A percentile compares a stretch with the other conserved stretches of the same genome.
phyloP scores from a whole-genome alignment of 2,329 filamentous ascomycete genomes.

The Xylogone sp. region DNA sequence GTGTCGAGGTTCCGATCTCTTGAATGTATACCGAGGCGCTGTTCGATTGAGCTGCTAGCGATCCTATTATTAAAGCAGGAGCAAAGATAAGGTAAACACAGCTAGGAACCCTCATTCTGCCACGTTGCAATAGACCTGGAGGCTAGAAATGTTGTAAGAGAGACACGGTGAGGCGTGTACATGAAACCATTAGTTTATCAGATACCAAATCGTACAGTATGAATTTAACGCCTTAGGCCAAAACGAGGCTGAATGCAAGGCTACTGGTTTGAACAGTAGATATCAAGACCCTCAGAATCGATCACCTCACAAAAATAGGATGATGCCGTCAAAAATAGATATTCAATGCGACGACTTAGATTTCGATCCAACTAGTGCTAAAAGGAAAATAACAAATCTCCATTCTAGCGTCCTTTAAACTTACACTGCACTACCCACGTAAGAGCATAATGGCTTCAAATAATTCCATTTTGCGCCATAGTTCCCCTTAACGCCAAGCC shows the following conservation, averaged over 20 bases:
- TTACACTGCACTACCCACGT: neutral
- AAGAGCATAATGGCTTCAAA: neutral
- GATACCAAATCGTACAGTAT: too few species aligned
- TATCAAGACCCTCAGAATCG: too few species aligned
- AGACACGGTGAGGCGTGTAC: too few species aligned
- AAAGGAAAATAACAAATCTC: neutral
- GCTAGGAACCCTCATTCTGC: too few species aligned
- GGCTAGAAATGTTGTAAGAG: too few species aligned
- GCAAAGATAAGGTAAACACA: too few species aligned
- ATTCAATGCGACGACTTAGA: too few species aligned
- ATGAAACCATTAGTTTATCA: too few species aligned
- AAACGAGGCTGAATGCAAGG: neutral
- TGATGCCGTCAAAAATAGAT: too few species aligned
- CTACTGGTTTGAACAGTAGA: too few species aligned
- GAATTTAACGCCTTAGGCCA: neutral
- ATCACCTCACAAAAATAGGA: too few species aligned
- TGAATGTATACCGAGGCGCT: constrained; percentile 25
- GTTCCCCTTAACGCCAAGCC: neutral
- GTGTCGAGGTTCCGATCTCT: constrained; percentile 13
- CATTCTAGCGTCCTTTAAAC: neutral
- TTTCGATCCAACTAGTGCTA: neutral
- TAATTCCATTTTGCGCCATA: neutral
- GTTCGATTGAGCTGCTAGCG: constrained; percentile 35
- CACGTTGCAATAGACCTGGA: too few species aligned
- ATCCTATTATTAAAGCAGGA: constrained; percentile 32